Conservation (phyloP, 2,329 filamentous ascomycete species). For the Aspergillus tanneri region DNA sequence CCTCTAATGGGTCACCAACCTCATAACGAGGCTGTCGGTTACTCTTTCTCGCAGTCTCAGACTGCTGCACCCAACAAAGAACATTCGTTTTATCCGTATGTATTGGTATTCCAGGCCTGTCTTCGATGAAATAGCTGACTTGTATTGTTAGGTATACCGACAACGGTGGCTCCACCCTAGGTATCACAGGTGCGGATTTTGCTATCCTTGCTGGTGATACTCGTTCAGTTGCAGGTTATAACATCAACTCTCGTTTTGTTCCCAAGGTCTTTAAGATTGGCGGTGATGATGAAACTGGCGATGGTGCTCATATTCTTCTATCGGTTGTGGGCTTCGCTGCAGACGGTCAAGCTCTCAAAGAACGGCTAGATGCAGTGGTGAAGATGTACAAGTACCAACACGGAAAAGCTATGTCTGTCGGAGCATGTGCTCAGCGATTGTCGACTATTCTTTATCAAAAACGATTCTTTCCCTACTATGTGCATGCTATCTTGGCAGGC, state of each 20-base stretch:
- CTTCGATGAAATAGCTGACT: conserved; percentile 15
- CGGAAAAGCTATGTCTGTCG: conserved; percentile 91
- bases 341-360: conserved; percentile 89
- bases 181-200: conserved; percentile 91
- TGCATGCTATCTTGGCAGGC: conserved; percentile 88
- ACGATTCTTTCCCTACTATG: conserved; percentile 99
- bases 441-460: conserved; percentile 96
- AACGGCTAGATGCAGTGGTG: conserved; percentile 88
- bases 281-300: conserved; percentile 80
- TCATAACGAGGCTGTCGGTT: conserved; percentile 55
- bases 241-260: conserved; percentile 94
- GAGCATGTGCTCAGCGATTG: conserved; percentile 90
- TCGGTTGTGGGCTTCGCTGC: conserved; percentile 95
- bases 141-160: conserved; percentile 72
- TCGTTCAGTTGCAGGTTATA: conserved; percentile 92
- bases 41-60: conserved; percentile 56
- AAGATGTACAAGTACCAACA: conserved; percentile 99
- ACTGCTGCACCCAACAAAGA: conserved; percentile 52
- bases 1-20: conserved; percentile 52
- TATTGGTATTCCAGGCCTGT: background rate
- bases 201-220: conserved; percentile 97
- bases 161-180: conserved; percentile 94
- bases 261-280: conserved; percentile 98
- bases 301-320: conserved; percentile 81
- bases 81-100: conserved; percentile 92